Base-by-base conservation (phyloP, 331 rosid genomes). In the Rhamnella rubrinervis region DNA sequence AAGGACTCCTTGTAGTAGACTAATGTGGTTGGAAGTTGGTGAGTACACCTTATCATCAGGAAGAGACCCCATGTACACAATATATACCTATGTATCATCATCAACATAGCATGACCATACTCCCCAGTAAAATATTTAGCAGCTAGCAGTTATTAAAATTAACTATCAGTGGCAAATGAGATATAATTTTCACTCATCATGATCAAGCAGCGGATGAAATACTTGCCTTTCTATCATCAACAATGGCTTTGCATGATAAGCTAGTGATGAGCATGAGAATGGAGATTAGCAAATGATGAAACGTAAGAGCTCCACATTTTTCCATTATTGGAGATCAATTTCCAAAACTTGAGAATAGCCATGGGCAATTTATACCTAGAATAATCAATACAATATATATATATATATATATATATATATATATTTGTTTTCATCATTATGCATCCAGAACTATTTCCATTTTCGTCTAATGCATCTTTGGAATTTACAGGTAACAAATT, bases 21-120 rank as follows among this genome's bases (percentile, higher is more conserved):
- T 72, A 2, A 67, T 55, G 23, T 82, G 87, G 75, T 65, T 71
- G 63, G 76, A 71, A 35, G 69, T 37, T 49, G 80, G 81, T 46
- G 85, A 77, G 70, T 68, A 70, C 21, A 50, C 7, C 20, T 3
- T 17, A 47, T 70, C 60, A 10, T 75, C 72, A 35, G 69, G 70
- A 63, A 79, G 77, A 13, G 82, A 71, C 7, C 85, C 76, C 81
- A 77, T 59, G 49, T 80, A 80, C 11, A 82, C 63, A 21, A 82
- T 77, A 14, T 80, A 65, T 0, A 51, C 60, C 67, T 12, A 50
- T 3, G 47, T 21, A 7, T 52, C 63, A 4, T 64, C 65, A 31
- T 46, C 41, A 16, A 26, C 41, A 51, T 46, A 44, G 49, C 13
- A 44, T 44, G 11, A 0, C 4, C 49, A 44, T 31, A 5, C 5